Evolutionary conservation across 2,329 filamentous ascomycete genomes (phyloP).

Genomic region (Colletotrichum paranaense): DNA sequence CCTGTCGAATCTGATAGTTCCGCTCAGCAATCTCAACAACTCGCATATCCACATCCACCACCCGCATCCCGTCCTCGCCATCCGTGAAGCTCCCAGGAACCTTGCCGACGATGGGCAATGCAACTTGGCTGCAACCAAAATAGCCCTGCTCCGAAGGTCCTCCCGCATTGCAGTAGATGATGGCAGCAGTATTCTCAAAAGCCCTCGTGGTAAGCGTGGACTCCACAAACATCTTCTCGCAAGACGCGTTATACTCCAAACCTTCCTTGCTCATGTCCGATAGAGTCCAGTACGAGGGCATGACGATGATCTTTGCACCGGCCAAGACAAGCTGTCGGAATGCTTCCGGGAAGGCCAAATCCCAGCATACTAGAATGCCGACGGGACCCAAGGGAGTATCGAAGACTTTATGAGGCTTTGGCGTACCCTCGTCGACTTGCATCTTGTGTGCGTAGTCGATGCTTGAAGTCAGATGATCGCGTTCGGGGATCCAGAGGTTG

Average conservation of each 20-base stretch:
- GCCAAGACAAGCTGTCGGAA: slow-evolving; percentile 65
- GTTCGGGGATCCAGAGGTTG: slow-evolving; percentile 65
- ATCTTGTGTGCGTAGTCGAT: slow-evolving; percentile 35
- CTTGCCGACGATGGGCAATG: slow-evolving; percentile 64
- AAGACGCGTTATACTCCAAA: slow-evolving; percentile 57
- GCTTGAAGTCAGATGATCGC: slow-evolving; percentile 55
- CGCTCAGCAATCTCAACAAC: slow-evolving; percentile 68
- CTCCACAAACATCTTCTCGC: slow-evolving; percentile 65
- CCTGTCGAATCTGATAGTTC: slow-evolving; percentile 56
- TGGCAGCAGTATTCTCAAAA: slow-evolving; percentile 69
- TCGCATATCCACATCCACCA: slow-evolving; percentile 64
- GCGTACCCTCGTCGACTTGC: neutral
- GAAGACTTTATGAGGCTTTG: slow-evolving; percentile 44
- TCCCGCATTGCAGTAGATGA: slow-evolving; percentile 68
- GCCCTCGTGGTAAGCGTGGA: slow-evolving; percentile 60
- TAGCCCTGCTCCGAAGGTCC: slow-evolving; percentile 59
- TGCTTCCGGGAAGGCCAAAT: slow-evolving; percentile 70
- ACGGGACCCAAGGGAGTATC: slow-evolving; percentile 65
- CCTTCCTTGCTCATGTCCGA: slow-evolving; percentile 46
- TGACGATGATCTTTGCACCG: slow-evolving; percentile 68
- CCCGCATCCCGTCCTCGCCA: slow-evolving; percentile 58
- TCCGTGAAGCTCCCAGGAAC: slow-evolving; percentile 59
- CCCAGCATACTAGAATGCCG: slow-evolving; percentile 68
- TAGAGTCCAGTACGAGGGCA: slow-evolving; percentile 62
- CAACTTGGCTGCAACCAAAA: slow-evolving; percentile 65